A percentile compares a stretch with the other conserved stretches of the same genome.
phyloP scores from a whole-genome alignment of 2,329 filamentous ascomycete species.

The Claviceps purpurea region DNA sequence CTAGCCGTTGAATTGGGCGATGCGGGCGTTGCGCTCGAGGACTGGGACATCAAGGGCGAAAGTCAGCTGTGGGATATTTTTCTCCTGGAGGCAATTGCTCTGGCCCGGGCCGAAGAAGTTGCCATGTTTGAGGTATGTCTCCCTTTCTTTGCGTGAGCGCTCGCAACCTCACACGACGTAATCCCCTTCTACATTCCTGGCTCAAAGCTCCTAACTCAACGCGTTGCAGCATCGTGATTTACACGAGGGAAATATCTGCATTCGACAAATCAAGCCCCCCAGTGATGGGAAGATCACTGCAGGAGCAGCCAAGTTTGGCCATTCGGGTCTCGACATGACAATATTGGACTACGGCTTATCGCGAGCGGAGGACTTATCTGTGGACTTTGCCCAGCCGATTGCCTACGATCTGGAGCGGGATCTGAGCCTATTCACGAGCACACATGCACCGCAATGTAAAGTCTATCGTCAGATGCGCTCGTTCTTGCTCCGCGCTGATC shows the following conservation, averaged over 20 bases:
- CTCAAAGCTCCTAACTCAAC: conserved; percentile 4
- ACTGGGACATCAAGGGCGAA: conserved; percentile 34
- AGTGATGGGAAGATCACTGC: conserved; percentile 15
- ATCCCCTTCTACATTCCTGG: too few relatives aligned
- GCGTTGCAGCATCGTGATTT: conserved; percentile 44
- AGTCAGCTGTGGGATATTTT: conserved; percentile 51
- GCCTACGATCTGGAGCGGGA: conserved; percentile 49
- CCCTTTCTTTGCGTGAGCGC: neutral
- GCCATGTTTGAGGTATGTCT: conserved; percentile 44
- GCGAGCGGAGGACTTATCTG: conserved; percentile 33
- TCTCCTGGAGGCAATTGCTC: conserved; percentile 43
- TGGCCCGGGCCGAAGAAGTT: conserved; percentile 44
- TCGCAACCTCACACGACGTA: neutral
- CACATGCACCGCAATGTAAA: conserved; percentile 44
- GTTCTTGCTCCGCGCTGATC: conserved; percentile 37
- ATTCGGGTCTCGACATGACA: conserved; percentile 48
- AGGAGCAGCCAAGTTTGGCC: conserved; percentile 34
- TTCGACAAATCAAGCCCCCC: conserved; percentile 29
- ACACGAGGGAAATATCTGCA: conserved; percentile 52
- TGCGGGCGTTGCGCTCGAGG: conserved; percentile 46
- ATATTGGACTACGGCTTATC: conserved; percentile 54
- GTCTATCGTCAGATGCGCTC: conserved; percentile 52
- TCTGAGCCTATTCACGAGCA: conserved; percentile 45
- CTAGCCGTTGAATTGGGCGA: conserved; percentile 51
- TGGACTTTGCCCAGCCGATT: conserved; percentile 25